Percentiles rank a stretch among this genome's conserved stretches.
These are phyloP conservation scores for Phytophthora multivora DNA, from an alignment of 352 stramenopile species.

Conservation along the genomic window DNA sequence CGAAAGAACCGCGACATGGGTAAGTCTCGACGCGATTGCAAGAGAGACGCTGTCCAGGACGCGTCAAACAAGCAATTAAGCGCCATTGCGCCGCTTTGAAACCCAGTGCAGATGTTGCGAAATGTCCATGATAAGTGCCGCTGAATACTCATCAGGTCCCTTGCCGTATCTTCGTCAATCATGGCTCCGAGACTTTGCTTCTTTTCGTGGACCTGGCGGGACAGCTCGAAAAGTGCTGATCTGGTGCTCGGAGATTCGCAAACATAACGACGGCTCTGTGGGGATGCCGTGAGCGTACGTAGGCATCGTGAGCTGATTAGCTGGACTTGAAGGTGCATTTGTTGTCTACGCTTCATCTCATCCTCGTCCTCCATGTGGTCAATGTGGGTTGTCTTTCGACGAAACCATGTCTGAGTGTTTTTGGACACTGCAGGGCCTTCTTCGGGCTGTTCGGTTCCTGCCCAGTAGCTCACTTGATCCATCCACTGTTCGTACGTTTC, in stretches of 20 bases:
- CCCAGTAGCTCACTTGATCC: slow-evolving; percentile 60
- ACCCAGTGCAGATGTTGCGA: slow-evolving; percentile 68
- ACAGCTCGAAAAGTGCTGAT: slow-evolving; percentile 55
- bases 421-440: neutral
- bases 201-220: slow-evolving; percentile 53
- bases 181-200: slow-evolving; percentile 6
- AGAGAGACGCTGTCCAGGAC: slow-evolving; percentile 38
- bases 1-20: slow-evolving; percentile 77
- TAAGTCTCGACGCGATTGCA: slow-evolving; percentile 63
- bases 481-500: slow-evolving; percentile 70
- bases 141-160: slow-evolving; percentile 30
- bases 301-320: slow-evolving; percentile 51
- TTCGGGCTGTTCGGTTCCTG: slow-evolving; percentile 12
- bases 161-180: slow-evolving; percentile 19
- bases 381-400: slow-evolving; percentile 13
- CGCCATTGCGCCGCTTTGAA: slow-evolving; percentile 48
- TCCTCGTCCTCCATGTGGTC: slow-evolving; percentile 6
- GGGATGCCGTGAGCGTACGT: slow-evolving; percentile 57
- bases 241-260: slow-evolving; percentile 55
- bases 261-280: slow-evolving; percentile 51
- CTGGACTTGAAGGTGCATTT: slow-evolving; percentile 35
- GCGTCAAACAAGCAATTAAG: slow-evolving; percentile 51
- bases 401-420: slow-evolving; percentile 18
- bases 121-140: slow-evolving; percentile 52
- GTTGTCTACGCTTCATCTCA: slow-evolving; percentile 1